Conservation (phyloP, 2,329 filamentous ascomycete genomes). For the Penicillium sp. region DNA sequence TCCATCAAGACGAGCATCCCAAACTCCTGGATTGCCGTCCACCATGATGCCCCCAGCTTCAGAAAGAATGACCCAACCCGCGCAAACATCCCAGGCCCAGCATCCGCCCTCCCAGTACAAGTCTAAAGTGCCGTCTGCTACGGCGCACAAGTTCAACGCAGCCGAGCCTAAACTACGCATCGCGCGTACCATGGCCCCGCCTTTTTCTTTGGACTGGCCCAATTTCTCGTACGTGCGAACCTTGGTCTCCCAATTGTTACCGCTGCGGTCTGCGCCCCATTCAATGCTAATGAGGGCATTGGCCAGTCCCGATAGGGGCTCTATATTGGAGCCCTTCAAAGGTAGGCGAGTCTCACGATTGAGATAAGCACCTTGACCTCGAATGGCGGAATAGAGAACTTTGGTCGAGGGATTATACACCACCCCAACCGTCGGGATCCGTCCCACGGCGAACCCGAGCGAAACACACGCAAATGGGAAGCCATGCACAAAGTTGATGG, state of each 20-base stretch:
- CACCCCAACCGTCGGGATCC: slow-evolving; percentile 56
- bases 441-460: slow-evolving; percentile 55
- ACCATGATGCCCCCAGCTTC: slow-evolving; percentile 62
- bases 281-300: slow-evolving; percentile 58
- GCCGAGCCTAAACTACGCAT: slow-evolving; percentile 58
- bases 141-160: slow-evolving; percentile 61
- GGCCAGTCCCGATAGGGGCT: slow-evolving; percentile 50
- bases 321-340: slow-evolving; percentile 42
- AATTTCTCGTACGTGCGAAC: slow-evolving; percentile 53
- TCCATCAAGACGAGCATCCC: slow-evolving; percentile 57
- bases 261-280: slow-evolving; percentile 60
- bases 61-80: slow-evolving; percentile 60
- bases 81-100: slow-evolving; percentile 67
- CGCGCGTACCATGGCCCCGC: slow-evolving; percentile 63
- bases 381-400: slow-evolving; percentile 56
- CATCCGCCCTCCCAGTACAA: slow-evolving; percentile 66
- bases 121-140: slow-evolving; percentile 58
- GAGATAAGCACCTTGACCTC: slow-evolving; percentile 55
- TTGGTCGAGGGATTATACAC: slow-evolving; percentile 62
- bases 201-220: slow-evolving; percentile 50
- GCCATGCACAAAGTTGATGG: slow-evolving; percentile 64
- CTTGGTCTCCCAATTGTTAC: slow-evolving; percentile 59
- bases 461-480: slow-evolving; percentile 60
- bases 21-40: slow-evolving; percentile 58
- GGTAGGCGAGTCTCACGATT: slow-evolving; percentile 46